Base-by-base conservation (phyloP, 208 protist genomes). In the Trypanosoma cruzi region DNA sequence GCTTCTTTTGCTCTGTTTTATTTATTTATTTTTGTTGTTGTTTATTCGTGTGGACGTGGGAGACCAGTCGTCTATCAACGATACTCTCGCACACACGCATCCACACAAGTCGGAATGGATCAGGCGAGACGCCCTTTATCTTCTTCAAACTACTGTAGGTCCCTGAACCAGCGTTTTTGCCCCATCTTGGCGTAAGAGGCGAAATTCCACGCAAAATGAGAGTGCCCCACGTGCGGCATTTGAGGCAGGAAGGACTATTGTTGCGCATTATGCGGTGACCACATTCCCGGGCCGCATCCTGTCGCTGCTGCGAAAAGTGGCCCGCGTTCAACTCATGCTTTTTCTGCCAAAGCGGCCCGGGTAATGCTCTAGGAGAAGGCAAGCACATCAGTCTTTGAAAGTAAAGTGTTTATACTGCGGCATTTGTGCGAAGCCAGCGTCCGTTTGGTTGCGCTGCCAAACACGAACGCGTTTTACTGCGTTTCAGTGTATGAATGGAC, bases 381-480 rank as follows among this genome's bases (percentile, higher is more conserved):
- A 24, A 57, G 29, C 1, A 53, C 34, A 72, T 24, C 16, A 72
- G n/a, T 8, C n/a, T 22, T 2, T 18, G 26, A 73, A 59, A 49
- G 57, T 74, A n/a, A 68, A 57, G 44, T 78, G 64, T 22, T 54
- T 28, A 22, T 78, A 67, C 49, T 78, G 54, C 22, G 60, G 61
- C 26, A 66, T 69, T 31, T 68, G 73, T 66, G 73, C 66, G 26
- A 59, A 26, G 37, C 65, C 48, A 44, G 22, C 42, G 13, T 52
- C 60, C 50, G 40, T 68, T 3, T 78, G 64, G 34, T 24, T 14
- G 3, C 44, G 54, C 3, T 67, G 54, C 34, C 54, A 54, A 56
- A 68, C 52, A n/a, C 37, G 22, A 36, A 53, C 66, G 22, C 68
- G 61, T 40, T 40, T 11, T 40, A 11, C 36, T 40, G 36, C 36